phyloP scores from a whole-genome alignment of 441 rosid species.

The Raphanus hybrid region DNA sequence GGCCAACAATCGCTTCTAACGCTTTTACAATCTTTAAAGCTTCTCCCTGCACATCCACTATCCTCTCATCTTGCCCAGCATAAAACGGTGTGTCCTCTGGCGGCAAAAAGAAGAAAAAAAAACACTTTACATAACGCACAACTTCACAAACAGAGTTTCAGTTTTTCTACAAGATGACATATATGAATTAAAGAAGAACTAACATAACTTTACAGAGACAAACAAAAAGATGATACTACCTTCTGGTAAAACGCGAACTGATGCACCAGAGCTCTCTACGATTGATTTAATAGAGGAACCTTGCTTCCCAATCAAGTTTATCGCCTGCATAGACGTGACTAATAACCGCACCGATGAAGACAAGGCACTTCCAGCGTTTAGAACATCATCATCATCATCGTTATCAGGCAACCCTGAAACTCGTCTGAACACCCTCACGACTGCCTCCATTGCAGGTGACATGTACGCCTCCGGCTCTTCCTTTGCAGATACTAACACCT shows the following conservation, averaged over 20 bases:
- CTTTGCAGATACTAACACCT: conserved; percentile 85
- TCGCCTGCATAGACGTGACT: conserved; percentile 86
- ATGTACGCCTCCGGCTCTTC: conserved; percentile 78
- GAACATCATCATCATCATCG: conserved; percentile 46
- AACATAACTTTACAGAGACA: background rate
- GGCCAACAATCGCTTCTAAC: conserved; percentile 48
- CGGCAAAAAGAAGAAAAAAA: background rate
- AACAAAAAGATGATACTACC: background rate
- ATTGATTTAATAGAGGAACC: conserved; percentile 81
- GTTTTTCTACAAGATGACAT: too few species aligned
- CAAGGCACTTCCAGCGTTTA: conserved; percentile 55
- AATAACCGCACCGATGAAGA: conserved; percentile 67
- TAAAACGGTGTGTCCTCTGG: conserved; percentile 65
- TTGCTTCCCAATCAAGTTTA: conserved; percentile 85
- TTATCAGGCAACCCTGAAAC: conserved; percentile 64
- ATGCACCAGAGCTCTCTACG: conserved; percentile 68
- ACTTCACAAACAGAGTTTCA: background rate
- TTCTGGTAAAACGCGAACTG: conserved; percentile 68
- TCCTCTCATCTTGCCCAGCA: conserved; percentile 61
- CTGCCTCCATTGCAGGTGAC: conserved; percentile 93
- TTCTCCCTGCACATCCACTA: conserved; percentile 63
- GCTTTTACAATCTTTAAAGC: conserved; percentile 58
- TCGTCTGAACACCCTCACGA: conserved; percentile 72
- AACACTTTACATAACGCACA: background rate
- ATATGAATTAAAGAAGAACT: background rate